Conservation (phyloP, 2,329 filamentous ascomycete genomes). For the Chaetoscypha palmicola region DNA sequence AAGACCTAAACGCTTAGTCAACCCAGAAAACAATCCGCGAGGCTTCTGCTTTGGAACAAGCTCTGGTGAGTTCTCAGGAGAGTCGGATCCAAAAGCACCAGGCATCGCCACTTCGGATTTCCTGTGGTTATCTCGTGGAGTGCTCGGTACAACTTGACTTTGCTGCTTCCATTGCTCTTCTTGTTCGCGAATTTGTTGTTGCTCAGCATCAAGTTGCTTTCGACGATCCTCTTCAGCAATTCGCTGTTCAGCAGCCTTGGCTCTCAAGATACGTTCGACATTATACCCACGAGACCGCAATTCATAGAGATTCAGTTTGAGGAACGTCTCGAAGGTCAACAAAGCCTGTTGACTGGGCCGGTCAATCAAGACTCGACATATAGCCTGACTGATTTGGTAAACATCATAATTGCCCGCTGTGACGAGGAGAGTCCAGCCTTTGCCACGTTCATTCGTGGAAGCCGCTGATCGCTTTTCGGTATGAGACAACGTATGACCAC, state of each 20-base stretch:
- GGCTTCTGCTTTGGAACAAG: slow-evolving; percentile 25
- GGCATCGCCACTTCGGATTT: slow-evolving; percentile 54
- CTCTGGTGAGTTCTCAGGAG: slow-evolving; percentile 45
- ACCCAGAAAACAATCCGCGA: slow-evolving; percentile 55
- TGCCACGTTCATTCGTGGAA: slow-evolving; percentile 46
- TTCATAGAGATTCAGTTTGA: slow-evolving; percentile 76
- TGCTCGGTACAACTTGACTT: slow-evolving; percentile 14
- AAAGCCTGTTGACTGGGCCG: slow-evolving; percentile 84
- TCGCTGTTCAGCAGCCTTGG: slow-evolving; percentile 79
- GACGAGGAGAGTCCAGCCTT: slow-evolving; percentile 66
- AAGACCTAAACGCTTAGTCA: slow-evolving; percentile 62
- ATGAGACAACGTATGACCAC: slow-evolving; percentile 61
- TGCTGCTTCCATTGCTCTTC: slow-evolving; percentile 38
- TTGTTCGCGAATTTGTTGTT: slow-evolving; percentile 58
- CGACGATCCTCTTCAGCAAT: slow-evolving; percentile 78
- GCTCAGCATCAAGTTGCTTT: slow-evolving; percentile 66
- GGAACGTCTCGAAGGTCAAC: slow-evolving; percentile 82
- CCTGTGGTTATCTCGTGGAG: slow-evolving; percentile 29
- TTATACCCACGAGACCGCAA: slow-evolving; percentile 89
- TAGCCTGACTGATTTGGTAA: slow-evolving; percentile 84
- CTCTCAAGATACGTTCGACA: slow-evolving; percentile 84
- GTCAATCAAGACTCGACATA: slow-evolving; percentile 73
- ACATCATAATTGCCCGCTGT: slow-evolving; percentile 63
- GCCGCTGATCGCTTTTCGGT: slow-evolving; percentile 71
- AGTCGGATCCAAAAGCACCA: slow-evolving; percentile 60